A percentile compares a stretch with the other conserved stretches of the same genome.
These are phyloP conservation scores for Populus hybrid DNA, from an alignment of 441 rosid genomes.

Conservation along the genomic window DNA sequence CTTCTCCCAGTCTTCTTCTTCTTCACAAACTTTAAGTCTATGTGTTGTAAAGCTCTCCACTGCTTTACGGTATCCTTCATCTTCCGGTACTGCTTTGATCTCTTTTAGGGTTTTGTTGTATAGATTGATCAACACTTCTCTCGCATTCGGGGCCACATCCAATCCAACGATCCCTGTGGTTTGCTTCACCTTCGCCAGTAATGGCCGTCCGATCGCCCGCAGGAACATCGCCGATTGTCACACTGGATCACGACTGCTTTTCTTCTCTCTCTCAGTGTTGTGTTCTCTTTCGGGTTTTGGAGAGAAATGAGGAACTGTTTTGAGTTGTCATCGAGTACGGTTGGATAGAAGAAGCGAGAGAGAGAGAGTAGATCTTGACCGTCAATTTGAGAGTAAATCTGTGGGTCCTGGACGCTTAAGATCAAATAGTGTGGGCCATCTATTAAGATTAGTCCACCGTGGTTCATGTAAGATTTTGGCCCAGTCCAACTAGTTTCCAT, in stretches of 20 bases:
- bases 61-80: constrained; percentile 88
- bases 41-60: constrained; percentile 80
- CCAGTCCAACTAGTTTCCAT: background rate
- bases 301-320: background rate
- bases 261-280: background rate
- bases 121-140: constrained; percentile 69
- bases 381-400: background rate
- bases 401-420: constrained; percentile 1
- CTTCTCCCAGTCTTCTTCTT: constrained; percentile 72
- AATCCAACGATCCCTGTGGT: constrained; percentile 91
- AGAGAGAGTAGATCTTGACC: background rate
- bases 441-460: background rate
- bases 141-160: constrained; percentile 85
- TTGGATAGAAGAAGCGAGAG: background rate
- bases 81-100: constrained; percentile 81
- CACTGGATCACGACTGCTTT: constrained; percentile 10
- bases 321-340: background rate
- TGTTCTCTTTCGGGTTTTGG: background rate
- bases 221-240: constrained; percentile 50
- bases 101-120: constrained; percentile 80
- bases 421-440: background rate
- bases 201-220: constrained; percentile 74
- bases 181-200: constrained; percentile 78
- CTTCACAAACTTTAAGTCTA: constrained; percentile 63
- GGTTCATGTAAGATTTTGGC: background rate